Percentiles rank a stretch among this genome's conserved stretches.
Conservation (phyloP, 495 filamentous ascomycete species). For the Aspergillus biplanus region DNA sequence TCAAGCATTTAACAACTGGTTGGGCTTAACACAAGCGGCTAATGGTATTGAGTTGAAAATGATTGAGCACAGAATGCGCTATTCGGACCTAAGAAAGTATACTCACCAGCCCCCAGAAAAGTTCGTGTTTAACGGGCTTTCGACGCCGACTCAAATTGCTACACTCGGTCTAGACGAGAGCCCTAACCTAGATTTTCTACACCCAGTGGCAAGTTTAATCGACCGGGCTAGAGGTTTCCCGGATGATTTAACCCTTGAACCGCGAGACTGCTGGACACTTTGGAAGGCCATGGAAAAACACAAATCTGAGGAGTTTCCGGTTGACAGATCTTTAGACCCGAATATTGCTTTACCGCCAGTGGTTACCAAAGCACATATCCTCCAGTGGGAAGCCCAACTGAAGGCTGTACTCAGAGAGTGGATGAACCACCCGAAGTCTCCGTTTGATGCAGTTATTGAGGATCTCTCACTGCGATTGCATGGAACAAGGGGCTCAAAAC, state of each 20-base stretch:
- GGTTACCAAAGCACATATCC: conserved; percentile 64
- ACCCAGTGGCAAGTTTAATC: conserved; percentile 66
- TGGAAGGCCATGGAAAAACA: conserved; percentile 63
- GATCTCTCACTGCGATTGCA: conserved; percentile 28
- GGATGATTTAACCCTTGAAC: conserved; percentile 68
- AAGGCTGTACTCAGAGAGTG: conserved; percentile 61
- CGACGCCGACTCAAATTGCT: conserved; percentile 37
- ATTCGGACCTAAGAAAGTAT: conserved; percentile 76
- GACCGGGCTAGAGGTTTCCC: conserved; percentile 62
- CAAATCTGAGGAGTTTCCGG: conserved; percentile 47
- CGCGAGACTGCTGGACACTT: conserved; percentile 67
- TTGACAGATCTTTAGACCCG: conserved; percentile 54
- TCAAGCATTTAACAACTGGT: conserved; percentile 68
- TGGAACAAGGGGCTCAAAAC: neutral
- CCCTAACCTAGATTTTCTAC: conserved; percentile 59
- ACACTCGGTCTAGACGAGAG: conserved; percentile 57
- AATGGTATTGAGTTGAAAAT: conserved; percentile 62
- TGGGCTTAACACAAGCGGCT: conserved; percentile 59
- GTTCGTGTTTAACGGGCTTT: conserved; percentile 62
- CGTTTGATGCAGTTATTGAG: conserved; percentile 61
- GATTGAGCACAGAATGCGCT: conserved; percentile 67
- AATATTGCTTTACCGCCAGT: conserved; percentile 37
- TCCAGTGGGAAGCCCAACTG: conserved; percentile 65
- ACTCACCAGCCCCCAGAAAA: conserved; percentile 55
- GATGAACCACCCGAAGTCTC: conserved; percentile 62